Evolutionary conservation across 1,284 basidiomycete species (phyloP), one percentile per base, ranked within the genome.

Genomic region (Mycena citricolor): DNA sequence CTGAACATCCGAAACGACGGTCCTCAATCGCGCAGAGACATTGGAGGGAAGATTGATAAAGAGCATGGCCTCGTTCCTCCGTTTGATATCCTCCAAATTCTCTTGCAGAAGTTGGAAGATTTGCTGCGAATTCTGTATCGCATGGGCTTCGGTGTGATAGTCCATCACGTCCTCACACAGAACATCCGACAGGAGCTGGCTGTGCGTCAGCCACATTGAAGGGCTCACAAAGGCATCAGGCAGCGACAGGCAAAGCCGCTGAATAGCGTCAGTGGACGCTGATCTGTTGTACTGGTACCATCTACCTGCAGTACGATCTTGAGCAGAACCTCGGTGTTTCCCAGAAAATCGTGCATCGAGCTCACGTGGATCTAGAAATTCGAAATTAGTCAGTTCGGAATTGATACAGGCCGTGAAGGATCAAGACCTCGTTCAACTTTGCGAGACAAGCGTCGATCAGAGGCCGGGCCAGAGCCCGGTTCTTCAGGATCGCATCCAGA

Each of bases 161-260:
- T 63, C 59, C 11, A 61, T 57, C 11, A 71, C 49, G 39, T 68
- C 61, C 19, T 71, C 67, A 7, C 63, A 63, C 22, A 86, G 56
- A 20, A 76, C 61, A 3, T 73, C 69, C 16, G 58, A 60, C 22
- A 86, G 56, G n/a, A 78, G 58, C 0, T 58, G 44, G 1, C 73
- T 69, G 56, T 86, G 73, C 11, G 59, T 55, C 22, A 67, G 66
- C 83, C 87, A 90, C 55, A 78, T 70, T 24, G 74, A 72, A 0
- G 89, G 88, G 54, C 82, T 84, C 47, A 92, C 71, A 54, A 90
- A 85, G 1, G 80, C 77, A 55, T 90, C 86, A 0, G 88, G 80
- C 8, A 81, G 62, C 11, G 74, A 68, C 13, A 89, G 64, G 52
- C 82, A 84, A 20, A 80, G 62, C 47, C 82, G 73, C 85, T 90